Conservation (phyloP, 2,329 filamentous ascomycete species). For the Myrmaecium sp. region DNA sequence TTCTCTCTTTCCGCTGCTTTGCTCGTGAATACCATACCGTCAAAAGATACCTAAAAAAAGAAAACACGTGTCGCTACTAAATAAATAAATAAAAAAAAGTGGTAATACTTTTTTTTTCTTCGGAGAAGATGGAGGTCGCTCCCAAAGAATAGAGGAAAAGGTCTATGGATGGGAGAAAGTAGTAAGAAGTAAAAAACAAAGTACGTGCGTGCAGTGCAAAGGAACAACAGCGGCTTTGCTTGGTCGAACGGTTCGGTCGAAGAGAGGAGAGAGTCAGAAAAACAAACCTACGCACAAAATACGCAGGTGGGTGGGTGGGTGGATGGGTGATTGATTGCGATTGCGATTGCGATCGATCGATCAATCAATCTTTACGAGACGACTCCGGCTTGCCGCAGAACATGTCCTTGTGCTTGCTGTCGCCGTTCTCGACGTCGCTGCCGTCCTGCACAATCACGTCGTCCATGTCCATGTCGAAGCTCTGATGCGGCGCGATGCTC, state of each 20-base stretch:
- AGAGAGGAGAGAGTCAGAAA: too few species aligned
- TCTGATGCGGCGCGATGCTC: constrained; percentile 12
- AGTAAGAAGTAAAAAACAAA: too few species aligned
- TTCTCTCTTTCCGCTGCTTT: constrained; percentile 3
- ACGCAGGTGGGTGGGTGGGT: background rate
- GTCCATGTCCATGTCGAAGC: constrained; percentile 9
- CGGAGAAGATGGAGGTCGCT: constrained; percentile 1
- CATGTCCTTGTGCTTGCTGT: background rate
- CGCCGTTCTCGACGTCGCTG: constrained; percentile 18
- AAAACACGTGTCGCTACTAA: constrained; percentile 1
- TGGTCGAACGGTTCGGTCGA: too few species aligned
- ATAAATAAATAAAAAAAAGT: background rate
- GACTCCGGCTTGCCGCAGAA: too few species aligned
- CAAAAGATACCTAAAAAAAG: too few species aligned
- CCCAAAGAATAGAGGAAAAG: background rate
- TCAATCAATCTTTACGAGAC: too few species aligned
- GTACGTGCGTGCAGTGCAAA: too few species aligned
- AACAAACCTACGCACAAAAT: too few species aligned
- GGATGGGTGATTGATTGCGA: background rate
- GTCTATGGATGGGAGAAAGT: too few species aligned
- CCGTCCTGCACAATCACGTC: constrained; percentile 22
- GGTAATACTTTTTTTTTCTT: constrained; percentile 2
- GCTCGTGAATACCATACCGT: too few species aligned
- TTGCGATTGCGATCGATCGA: background rate
- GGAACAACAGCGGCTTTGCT: too few species aligned